Base-by-base conservation (phyloP, 306 rosid genomes). In the Prunus davidiana region DNA sequence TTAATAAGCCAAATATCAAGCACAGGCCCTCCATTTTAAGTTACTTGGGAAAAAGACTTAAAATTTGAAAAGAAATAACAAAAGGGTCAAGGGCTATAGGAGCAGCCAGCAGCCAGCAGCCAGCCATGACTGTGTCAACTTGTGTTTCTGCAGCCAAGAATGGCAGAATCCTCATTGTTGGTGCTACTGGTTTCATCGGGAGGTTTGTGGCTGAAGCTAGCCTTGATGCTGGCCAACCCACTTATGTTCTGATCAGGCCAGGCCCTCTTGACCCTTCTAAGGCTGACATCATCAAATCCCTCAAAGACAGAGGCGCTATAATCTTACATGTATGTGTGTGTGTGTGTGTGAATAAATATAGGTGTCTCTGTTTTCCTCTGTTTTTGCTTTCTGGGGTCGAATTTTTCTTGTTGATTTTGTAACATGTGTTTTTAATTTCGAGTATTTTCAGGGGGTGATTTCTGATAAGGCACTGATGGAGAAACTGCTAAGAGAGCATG, bases 171-270 rank as follows among this genome's bases (percentile, higher is more conserved):
- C 80, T 91, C 2, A 28, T 91, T 0, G 72, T 55, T 14, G 96
- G 96, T 11, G 91, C 90, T 47, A 86, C 87, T 1, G 96, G 96
- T 3, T 88, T 91, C 76, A 91, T 91, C 30, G 96, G 96, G 5
- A 83, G 76, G 71, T 88, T 87, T 10, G 56, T 91, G 12, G 84
- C 93, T 2, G 83, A 84, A 45, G 93, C 91, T 12, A 91, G 93
- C 83, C 78, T 91, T 10, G 64, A 13, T 3, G 18, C 78, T 1
- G 87, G 86, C 10, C 78, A 62, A 12, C 71, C 85, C 15, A 91
- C 96, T 47, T 85, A 46, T 56, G 19, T 87, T 66, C 87, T 91
- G 3, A 43, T 82, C 50, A 86, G 91, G 43, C 82, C 89, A 0
- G 78, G 82, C 24, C 24, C 72, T 11, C 45, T 45, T 20, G 15